phyloP scores from a whole-genome alignment of 2,329 filamentous ascomycete species.

The Sporothrix globosa region DNA sequence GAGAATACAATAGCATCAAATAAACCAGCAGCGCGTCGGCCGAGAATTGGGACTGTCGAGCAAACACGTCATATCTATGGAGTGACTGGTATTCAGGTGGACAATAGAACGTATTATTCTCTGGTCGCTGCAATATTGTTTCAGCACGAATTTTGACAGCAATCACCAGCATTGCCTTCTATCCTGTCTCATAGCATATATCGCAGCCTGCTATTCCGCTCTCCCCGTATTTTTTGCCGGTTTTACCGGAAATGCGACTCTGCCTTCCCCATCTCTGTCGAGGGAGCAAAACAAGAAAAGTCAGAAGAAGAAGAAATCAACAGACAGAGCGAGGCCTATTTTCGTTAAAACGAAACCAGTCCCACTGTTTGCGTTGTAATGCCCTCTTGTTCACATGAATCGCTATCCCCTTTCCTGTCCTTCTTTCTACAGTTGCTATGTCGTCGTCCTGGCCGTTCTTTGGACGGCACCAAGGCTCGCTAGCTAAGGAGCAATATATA shows the following conservation, averaged over 20 bases:
- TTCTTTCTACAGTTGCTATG: neutral
- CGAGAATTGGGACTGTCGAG: neutral
- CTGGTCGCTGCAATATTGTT: neutral
- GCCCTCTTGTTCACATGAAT: neutral
- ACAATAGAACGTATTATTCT: too few species aligned
- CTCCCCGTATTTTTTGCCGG: constrained; percentile 25
- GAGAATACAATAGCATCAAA: neutral
- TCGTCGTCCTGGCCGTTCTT: neutral
- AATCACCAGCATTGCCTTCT: neutral
- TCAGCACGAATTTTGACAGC: neutral
- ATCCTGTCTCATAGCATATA: constrained; percentile 11
- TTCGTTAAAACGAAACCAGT: neutral
- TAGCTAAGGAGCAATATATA: constrained; percentile 9
- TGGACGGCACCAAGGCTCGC: constrained; percentile 5
- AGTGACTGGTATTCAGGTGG: neutral
- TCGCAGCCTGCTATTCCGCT: constrained; percentile 5
- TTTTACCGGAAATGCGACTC: constrained; percentile 12
- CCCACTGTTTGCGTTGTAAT: neutral
- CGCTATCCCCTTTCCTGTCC: neutral
- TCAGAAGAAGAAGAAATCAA: neutral
- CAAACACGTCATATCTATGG: neutral
- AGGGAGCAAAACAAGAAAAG: neutral
- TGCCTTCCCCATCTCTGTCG: neutral
- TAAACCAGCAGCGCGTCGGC: neutral
- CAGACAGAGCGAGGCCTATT: neutral